These are phyloP conservation scores for Dimocarpus longan DNA, from an alignment of 345 rosid genomes.

Conservation along the genomic window DNA sequence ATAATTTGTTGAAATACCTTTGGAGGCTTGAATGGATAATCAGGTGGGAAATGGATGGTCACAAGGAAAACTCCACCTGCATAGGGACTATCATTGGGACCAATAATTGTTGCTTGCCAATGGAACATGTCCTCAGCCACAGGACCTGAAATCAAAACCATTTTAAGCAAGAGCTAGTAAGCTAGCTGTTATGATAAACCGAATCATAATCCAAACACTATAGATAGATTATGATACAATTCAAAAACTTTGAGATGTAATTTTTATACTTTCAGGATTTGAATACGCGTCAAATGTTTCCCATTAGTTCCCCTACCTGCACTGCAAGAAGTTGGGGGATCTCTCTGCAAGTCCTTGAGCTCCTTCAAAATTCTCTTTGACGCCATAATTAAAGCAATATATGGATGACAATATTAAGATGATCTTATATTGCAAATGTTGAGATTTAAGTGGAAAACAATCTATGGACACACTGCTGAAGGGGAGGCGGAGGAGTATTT, in stretches of 20 bases:
- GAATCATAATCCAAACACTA: background rate
- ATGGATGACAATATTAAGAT: background rate
- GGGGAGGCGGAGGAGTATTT: constrained; percentile 27
- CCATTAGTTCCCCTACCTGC: constrained; percentile 44
- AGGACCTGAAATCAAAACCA: constrained; percentile 41
- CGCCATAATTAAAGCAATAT: constrained; percentile 39
- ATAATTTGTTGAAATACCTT: constrained; percentile 34
- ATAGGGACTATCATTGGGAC: constrained; percentile 68
- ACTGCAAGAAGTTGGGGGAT: constrained; percentile 76
- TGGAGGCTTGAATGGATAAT: constrained; percentile 78
- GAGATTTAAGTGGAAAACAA: background rate
- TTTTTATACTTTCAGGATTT: too few species aligned
- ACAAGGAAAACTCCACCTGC: constrained; percentile 73
- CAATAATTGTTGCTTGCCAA: constrained; percentile 78
- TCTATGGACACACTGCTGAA: constrained; percentile 4
- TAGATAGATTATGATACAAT: background rate
- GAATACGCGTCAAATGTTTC: background rate
- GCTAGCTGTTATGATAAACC: background rate
- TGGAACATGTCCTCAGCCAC: constrained; percentile 68
- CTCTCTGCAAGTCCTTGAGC: constrained; percentile 67
- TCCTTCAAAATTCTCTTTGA: constrained; percentile 67
- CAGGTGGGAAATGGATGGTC: constrained; percentile 60
- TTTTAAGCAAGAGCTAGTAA: background rate
- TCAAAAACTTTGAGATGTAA: background rate
- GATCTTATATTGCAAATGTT: background rate